phyloP scores from a whole-genome alignment of 2,329 filamentous ascomycete genomes.

The Diplodia sapinea region DNA sequence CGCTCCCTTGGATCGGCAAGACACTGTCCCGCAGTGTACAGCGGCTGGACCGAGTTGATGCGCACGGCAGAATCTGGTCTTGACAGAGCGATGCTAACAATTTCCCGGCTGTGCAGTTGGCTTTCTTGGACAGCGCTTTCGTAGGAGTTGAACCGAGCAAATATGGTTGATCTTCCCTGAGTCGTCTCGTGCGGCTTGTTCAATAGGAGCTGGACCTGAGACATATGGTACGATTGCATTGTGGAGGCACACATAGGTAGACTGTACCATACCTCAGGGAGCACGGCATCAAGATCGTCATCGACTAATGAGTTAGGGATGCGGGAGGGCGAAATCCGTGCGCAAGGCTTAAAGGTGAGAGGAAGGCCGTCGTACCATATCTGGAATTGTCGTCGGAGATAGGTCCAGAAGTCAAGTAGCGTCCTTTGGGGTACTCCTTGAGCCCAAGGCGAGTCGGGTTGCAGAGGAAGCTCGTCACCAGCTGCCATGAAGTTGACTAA shows the following conservation, averaged over 20 bases:
- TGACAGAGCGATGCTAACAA: conserved; percentile 64
- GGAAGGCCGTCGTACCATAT: conserved; percentile 65
- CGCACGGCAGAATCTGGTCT: conserved; percentile 62
- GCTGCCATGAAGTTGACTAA: conserved; percentile 69
- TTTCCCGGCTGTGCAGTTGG: conserved; percentile 64
- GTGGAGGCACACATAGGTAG: conserved; percentile 68
- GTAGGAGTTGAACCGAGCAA: conserved; percentile 62
- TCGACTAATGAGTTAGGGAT: conserved; percentile 37
- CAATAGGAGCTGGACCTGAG: conserved; percentile 64
- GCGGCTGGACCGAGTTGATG: conserved; percentile 64
- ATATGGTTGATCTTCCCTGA: conserved; percentile 58
- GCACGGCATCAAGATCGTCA: conserved; percentile 45
- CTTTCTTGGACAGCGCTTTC: conserved; percentile 62
- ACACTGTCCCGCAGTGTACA: conserved; percentile 68
- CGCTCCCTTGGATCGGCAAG: conserved; percentile 62
- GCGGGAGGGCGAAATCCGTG: conserved; percentile 51
- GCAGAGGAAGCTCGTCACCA: conserved; percentile 57
- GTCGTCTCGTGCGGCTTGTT: conserved; percentile 65
- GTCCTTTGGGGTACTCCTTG: conserved; percentile 57
- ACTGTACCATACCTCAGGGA: conserved; percentile 68
- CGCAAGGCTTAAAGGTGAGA: conserved; percentile 64
- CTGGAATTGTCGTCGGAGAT: conserved; percentile 62
- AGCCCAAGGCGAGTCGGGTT: conserved; percentile 46
- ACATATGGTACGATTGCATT: conserved; percentile 71
- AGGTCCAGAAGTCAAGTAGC: conserved; percentile 59